Base-by-base conservation (phyloP, 352 stramenopile species). In the Blastocystis sp. region DNA sequence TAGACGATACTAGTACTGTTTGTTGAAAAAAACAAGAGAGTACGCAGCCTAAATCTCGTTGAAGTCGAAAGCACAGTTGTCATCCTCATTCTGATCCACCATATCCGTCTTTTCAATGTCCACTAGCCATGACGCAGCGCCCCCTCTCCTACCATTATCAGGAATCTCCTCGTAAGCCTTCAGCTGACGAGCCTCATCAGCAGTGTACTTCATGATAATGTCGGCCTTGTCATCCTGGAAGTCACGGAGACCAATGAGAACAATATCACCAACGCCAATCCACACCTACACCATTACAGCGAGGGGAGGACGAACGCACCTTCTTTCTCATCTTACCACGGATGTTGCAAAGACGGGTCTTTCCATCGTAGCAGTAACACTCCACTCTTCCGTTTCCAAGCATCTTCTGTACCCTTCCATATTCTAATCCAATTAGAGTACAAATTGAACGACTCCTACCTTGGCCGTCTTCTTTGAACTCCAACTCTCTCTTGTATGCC, bases 181-280 rank as follows among this genome's bases (percentile, higher is more conserved):
- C 68, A 99, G 93, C 89, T 97, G 98, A 81, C 96, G 94, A n/a
- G 97, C 97, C 90, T 98, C 95, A 63, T 93, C 91, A 3, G 91
- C 84, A 69, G 91, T 93, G 79, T 93, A 93, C 92, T 98, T 98
- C 92, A 98, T 95, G 89, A 99, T 97, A 90, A 98, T 95, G 90
- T 98, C 96, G 69, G 98, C 95, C 92, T 99, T 99, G 92, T 98
- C 96, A 91, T 99, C 96, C 92, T 99, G 97, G 93, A 98, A 99
- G 90, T 99, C 96, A 90, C 97, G 93, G 89, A 98, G 95, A 90
- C 95, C 97, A 80, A 98, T 95, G 71, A 99, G 93, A 70, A 99
- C 97, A 92, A 99, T 99, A 91, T 99, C 97, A 87, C 97, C 97
- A 68, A 88, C 68, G 40, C 57, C 45, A 52, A 88, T 79, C 78